Evolutionary conservation across 345 rosid genomes (phyloP).

Genomic region (Citrus mangshanensis): DNA sequence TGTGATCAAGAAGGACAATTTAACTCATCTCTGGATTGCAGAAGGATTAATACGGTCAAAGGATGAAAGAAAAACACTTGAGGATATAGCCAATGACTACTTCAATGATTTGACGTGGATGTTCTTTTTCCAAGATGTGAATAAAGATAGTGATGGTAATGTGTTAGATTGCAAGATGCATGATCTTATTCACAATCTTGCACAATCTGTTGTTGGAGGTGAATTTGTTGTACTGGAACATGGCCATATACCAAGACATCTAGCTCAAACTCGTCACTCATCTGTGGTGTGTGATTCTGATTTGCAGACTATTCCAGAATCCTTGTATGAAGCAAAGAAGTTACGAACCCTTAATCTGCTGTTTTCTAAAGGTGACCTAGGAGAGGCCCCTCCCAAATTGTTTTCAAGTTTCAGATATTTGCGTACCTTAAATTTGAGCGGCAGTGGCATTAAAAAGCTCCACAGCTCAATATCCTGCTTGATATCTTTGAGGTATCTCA

Average conservation of each 20-base stretch:
- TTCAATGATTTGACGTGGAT: background rate
- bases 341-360: slow-evolving; percentile 25
- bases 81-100: slow-evolving; percentile 8
- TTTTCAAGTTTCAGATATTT: slow-evolving; percentile 25
- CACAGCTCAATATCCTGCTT: slow-evolving; percentile 10
- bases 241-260: background rate
- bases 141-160: background rate
- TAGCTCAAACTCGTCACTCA: slow-evolving; percentile 12
- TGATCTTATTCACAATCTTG: slow-evolving; percentile 35
- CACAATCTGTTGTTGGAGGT: slow-evolving; percentile 9
- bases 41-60: slow-evolving; percentile 21
- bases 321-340: slow-evolving; percentile 22
- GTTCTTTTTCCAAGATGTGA: slow-evolving; percentile 10
- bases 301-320: slow-evolving; percentile 11
- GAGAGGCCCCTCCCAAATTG: slow-evolving; percentile 13
- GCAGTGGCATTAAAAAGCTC: slow-evolving; percentile 22
- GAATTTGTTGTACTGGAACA: slow-evolving; percentile 14
- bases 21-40: slow-evolving; percentile 29
- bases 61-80: background rate
- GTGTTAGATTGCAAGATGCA: slow-evolving; percentile 22
- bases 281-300: slow-evolving; percentile 7
- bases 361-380: slow-evolving; percentile 19
- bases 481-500: slow-evolving; percentile 21
- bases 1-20: slow-evolving; percentile 8
- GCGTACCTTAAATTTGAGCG: slow-evolving; percentile 22